Evolutionary conservation across 2,329 filamentous ascomycete species (phyloP).

Genomic region (Capronia americana): DNA sequence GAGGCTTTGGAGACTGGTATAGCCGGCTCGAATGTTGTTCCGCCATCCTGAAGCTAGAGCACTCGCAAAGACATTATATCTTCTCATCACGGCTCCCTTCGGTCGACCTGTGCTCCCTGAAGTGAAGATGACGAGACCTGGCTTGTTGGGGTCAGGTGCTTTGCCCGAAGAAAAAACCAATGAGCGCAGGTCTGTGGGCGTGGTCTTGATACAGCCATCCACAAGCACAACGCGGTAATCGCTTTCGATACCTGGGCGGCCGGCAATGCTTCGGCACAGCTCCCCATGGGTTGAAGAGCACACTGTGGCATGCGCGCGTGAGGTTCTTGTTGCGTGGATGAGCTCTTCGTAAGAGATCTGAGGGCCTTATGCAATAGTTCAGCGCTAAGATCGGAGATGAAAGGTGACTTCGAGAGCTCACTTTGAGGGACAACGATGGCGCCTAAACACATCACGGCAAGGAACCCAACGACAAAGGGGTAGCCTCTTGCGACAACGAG

Average conservation of each 20-base stretch:
- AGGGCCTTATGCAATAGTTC: neutral
- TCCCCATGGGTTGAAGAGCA: no score
- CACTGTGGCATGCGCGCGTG: no score
- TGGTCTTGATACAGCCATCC: conserved; percentile 2
- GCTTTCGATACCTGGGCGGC: no score
- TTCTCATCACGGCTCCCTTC: conserved; percentile 60
- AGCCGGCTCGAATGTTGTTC: conserved; percentile 40
- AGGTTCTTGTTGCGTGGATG: no score
- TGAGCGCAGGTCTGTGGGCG: conserved; percentile 29
- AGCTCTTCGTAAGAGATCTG: neutral
- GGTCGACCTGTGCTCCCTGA: conserved; percentile 64
- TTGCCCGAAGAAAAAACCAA: conserved; percentile 40
- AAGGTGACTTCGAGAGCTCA: conserved; percentile 8
- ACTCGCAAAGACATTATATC: conserved; percentile 35
- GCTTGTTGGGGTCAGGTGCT: conserved; percentile 41
- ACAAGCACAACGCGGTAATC: no score
- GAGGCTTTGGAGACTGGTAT: conserved; percentile 46
- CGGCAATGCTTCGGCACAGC: no score
- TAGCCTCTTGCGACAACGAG: conserved; percentile 55
- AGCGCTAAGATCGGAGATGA: no score
- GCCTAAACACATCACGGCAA: conserved; percentile 54
- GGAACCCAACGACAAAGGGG: conserved; percentile 55
- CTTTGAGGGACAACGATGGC: conserved; percentile 55
- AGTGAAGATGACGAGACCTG: conserved; percentile 65
- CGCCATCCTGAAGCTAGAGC: conserved; percentile 34